Evolutionary conservation across 352 stramenopile species (phyloP).

Genomic region (Globisporangium polare): DNA sequence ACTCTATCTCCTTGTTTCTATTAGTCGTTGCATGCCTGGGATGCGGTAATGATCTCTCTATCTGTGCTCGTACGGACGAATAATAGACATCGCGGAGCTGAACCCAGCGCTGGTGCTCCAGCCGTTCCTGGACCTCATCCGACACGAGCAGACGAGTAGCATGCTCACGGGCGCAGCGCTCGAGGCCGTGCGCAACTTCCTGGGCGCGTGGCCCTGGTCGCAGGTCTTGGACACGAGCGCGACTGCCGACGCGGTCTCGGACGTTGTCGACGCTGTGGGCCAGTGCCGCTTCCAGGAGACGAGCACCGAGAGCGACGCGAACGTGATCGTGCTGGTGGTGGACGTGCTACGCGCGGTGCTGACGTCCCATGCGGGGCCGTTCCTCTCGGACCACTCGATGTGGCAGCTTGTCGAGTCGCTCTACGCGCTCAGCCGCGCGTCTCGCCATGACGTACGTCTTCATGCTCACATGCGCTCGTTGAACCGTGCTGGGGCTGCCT

Average conservation of each 20-base stretch:
- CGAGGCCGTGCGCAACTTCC: conserved; percentile 94
- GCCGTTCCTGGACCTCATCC: conserved; percentile 95
- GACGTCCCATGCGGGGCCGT: conserved; percentile 65
- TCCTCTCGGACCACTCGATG: conserved; percentile 91
- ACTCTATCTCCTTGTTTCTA: not conserved
- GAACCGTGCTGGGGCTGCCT: not conserved
- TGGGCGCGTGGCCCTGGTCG: conserved; percentile 81
- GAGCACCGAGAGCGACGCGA: conserved; percentile 84
- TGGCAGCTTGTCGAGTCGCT: conserved; percentile 96
- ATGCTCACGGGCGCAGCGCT: conserved; percentile 92
- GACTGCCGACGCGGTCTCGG: conserved; percentile 49
- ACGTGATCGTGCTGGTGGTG: conserved; percentile 92
- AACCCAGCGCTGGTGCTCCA: conserved; percentile 64
- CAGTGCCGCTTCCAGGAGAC: conserved; percentile 96
- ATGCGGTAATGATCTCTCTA: not conserved
- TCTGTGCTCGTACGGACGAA: not conserved
- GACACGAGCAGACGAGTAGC: conserved; percentile 90
- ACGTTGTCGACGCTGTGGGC: conserved; percentile 90
- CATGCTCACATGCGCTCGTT: not conserved
- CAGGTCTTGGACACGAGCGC: conserved; percentile 33
- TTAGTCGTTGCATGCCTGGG: not conserved
- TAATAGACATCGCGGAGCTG: conserved; percentile 52
- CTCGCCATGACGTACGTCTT: conserved; percentile 52
- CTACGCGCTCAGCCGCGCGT: conserved; percentile 89
- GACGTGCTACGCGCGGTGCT: conserved; percentile 94